Evolutionary conservation across 371 early-diverging fungal species (phyloP).

Genomic region (Sporodiniella umbellata): DNA sequence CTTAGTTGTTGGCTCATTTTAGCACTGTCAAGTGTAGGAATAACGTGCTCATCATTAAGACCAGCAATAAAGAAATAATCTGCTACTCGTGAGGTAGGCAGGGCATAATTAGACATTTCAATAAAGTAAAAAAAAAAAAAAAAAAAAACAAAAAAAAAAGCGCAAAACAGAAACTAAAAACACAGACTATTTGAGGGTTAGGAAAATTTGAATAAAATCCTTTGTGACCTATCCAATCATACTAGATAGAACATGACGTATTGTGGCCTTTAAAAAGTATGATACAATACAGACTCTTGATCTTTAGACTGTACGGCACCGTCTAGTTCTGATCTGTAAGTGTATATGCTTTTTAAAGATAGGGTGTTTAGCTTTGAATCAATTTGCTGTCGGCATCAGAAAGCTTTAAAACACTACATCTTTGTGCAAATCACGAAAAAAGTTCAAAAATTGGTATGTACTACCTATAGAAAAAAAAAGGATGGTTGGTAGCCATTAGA

Average conservation of each 20-base stretch:
- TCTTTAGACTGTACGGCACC: too few relatives aligned
- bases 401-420: too few relatives aligned
- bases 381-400: too few relatives aligned
- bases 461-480: too few relatives aligned
- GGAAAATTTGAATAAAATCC: not conserved
- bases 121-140: not conserved
- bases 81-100: conserved; percentile 24
- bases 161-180: not conserved
- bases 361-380: too few relatives aligned
- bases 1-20: conserved; percentile 20
- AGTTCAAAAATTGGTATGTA: too few relatives aligned
- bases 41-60: conserved; percentile 33
- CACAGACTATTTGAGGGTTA: not conserved
- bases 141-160: not conserved
- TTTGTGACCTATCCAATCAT: not conserved
- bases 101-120: not conserved
- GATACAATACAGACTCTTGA: too few relatives aligned
- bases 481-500: too few relatives aligned
- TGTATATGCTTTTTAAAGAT: too few relatives aligned
- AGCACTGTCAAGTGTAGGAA: conserved; percentile 29
- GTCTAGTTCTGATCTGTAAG: too few relatives aligned
- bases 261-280: too few relatives aligned
- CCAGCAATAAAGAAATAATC: conserved; percentile 53
- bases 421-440: too few relatives aligned
- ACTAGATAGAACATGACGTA: not conserved